phyloP scores from a whole-genome alignment of 1,284 basidiomycete genomes.

The Salmacisia buchloeana region DNA sequence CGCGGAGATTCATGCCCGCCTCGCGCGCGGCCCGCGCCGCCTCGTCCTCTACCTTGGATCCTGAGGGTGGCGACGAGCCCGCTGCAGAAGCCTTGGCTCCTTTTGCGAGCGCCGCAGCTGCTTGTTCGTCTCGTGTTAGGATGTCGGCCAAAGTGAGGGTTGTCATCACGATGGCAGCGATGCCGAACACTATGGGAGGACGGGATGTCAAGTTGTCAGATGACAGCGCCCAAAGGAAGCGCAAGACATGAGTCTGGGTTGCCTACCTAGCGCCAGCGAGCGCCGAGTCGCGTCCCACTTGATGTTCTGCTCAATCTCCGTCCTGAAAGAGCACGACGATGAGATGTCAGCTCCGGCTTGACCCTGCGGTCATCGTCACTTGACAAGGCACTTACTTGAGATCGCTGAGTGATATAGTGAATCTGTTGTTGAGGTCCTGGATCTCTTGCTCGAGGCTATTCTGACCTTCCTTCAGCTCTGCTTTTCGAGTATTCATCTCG shows the following conservation, averaged over 20 bases:
- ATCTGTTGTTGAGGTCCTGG: constrained; percentile 61
- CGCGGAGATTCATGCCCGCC: constrained; percentile 2
- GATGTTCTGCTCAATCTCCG: constrained; percentile 50
- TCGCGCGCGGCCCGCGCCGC: background rate
- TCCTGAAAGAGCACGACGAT: constrained; percentile 10
- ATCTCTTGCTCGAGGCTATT: constrained; percentile 82
- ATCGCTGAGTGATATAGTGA: constrained; percentile 49
- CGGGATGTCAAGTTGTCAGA: background rate
- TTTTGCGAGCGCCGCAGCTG: constrained; percentile 10
- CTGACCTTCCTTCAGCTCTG: constrained; percentile 79
- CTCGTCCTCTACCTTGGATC: background rate
- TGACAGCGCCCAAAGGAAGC: background rate
- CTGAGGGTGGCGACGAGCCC: background rate
- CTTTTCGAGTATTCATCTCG: constrained; percentile 89
- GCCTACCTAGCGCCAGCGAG: constrained; percentile 26
- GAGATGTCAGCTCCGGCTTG: background rate
- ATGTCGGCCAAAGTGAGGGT: constrained; percentile 47
- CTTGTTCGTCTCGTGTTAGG: constrained; percentile 34
- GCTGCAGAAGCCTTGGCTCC: background rate
- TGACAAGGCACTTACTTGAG: constrained; percentile 20
- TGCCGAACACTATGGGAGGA: constrained; percentile 37
- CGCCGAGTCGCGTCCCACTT: constrained; percentile 49
- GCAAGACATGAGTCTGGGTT: background rate
- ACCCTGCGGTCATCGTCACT: background rate
- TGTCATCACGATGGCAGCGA: constrained; percentile 44